Conservation (phyloP, 768 basidiomycete genomes). For the Pulveroboletus sp. region DNA sequence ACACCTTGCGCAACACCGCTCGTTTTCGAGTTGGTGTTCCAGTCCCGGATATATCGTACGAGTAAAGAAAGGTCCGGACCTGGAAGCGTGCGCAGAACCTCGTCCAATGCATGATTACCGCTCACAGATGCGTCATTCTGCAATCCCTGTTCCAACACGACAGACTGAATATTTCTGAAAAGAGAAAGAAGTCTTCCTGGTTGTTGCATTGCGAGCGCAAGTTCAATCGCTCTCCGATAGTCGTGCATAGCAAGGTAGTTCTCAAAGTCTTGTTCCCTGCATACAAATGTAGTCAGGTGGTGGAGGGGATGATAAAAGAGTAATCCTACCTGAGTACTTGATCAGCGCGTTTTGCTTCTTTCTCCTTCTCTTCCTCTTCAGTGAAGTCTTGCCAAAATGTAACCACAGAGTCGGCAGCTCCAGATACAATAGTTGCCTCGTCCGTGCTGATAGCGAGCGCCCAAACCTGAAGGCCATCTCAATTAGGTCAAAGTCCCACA, state of each 20-base stretch:
- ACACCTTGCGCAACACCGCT: conserved; percentile 82
- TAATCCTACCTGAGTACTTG: conserved; percentile 74
- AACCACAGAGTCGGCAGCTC: conserved; percentile 92
- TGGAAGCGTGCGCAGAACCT: conserved; percentile 71
- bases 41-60: conserved; percentile 78
- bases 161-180: conserved; percentile 61
- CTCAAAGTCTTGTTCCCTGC: conserved; percentile 93
- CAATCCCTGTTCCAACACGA: conserved; percentile 17
- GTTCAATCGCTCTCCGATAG: conserved; percentile 86
- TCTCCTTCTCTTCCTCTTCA: conserved; percentile 74
- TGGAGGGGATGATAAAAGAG: background rate
- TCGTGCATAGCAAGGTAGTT: conserved; percentile 88
- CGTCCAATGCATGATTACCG: conserved; percentile 73
- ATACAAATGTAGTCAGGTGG: conserved; percentile 9
- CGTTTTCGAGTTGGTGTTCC: conserved; percentile 95
- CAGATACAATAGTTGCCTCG: conserved; percentile 84
- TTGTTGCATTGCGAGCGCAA: conserved; percentile 91
- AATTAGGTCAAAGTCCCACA: background rate
- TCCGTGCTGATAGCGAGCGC: conserved; percentile 82
- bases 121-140: conserved; percentile 45
- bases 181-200: conserved; percentile 82
- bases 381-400: conserved; percentile 98
- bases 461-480: conserved; percentile 73
- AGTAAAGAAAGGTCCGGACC: conserved; percentile 77
- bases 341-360: conserved; percentile 67